These are phyloP conservation scores for Ophiostoma novo-ulmi DNA, from an alignment of 2,329 filamentous ascomycete species.

Conservation along the genomic window DNA sequence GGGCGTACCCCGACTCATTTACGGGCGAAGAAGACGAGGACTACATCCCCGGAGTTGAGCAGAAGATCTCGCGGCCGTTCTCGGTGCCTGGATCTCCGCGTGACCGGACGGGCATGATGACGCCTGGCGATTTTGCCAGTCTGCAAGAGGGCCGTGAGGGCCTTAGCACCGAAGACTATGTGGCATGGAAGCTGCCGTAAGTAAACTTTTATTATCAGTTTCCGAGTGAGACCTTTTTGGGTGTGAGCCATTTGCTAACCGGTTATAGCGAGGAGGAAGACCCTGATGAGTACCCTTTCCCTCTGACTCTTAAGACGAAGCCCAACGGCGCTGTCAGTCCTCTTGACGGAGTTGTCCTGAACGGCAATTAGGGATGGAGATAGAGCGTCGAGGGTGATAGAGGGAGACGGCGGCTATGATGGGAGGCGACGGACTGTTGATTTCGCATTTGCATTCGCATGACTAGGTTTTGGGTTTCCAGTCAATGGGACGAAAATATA, in stretches of 20 bases:
- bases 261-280: conserved; percentile 80
- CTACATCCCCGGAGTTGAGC: conserved; percentile 86
- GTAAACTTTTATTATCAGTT: conserved; percentile 39
- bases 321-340: conserved; percentile 41
- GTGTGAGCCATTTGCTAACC: conserved; percentile 32
- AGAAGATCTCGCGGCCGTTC: conserved; percentile 91
- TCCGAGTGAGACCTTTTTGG: not conserved
- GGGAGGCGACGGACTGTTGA: not conserved
- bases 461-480: not conserved
- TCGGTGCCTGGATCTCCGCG: conserved; percentile 90
- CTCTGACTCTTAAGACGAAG: conserved; percentile 53
- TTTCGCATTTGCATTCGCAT: not conserved
- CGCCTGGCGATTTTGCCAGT: conserved; percentile 93
- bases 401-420: not conserved
- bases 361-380: conserved; percentile 35
- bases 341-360: conserved; percentile 40
- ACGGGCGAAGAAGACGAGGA: conserved; percentile 75
- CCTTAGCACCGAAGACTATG: conserved; percentile 92
- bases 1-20: conserved; percentile 88
- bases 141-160: conserved; percentile 92
- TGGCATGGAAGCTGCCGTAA: conserved; percentile 97
- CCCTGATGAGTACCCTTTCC: conserved; percentile 63
- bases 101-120: conserved; percentile 96
- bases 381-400: not conserved
- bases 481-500: not conserved